Conservation (phyloP, 73 alveolate species). For the Paramecium pentaurelia region DNA sequence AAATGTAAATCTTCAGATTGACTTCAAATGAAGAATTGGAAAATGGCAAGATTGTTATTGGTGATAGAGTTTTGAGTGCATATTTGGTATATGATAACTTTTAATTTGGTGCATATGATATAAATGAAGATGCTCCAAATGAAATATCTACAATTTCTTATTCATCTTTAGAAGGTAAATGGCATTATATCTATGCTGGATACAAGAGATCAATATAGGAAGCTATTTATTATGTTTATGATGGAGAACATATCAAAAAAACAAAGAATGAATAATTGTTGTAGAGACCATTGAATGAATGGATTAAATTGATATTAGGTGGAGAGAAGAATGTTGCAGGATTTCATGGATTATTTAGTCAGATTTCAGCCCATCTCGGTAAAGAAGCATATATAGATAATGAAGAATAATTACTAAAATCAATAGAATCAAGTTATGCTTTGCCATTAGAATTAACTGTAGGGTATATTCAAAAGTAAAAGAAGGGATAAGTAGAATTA, state of each 20-base stretch:
- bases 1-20: neutral
- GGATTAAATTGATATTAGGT: neutral
- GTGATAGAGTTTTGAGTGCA: slow-evolving; percentile 23
- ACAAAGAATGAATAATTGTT: neutral
- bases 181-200: slow-evolving; percentile 31
- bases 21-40: slow-evolving; percentile 22
- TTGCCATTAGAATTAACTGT: slow-evolving; percentile 16
- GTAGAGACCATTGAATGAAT: neutral
- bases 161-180: neutral
- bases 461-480: neutral
- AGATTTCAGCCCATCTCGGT: neutral
- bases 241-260: neutral
- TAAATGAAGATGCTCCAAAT: slow-evolving; percentile 5
- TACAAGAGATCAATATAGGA: neutral
- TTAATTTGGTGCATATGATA: slow-evolving; percentile 28
- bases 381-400: neutral
- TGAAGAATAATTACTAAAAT: neutral
- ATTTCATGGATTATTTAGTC: neutral
- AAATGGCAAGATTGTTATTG: neutral
- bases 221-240: neutral
- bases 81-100: neutral
- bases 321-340: neutral
- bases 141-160: slow-evolving; percentile 12
- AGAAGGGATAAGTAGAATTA: neutral
- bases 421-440: neutral